Base-by-base conservation (phyloP, 805 yeast genomes). In the Saturnispora besseyi region DNA sequence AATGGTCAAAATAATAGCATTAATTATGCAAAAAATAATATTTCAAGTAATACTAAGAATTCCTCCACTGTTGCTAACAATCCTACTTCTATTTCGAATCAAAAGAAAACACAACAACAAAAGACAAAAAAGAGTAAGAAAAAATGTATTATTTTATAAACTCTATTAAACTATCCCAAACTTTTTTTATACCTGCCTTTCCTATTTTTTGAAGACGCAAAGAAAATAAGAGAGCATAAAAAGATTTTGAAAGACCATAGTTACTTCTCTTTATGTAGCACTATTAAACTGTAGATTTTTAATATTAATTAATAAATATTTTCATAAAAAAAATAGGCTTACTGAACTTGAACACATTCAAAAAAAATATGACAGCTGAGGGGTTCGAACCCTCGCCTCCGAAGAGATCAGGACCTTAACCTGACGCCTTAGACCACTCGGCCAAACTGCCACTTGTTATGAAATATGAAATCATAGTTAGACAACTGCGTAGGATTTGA, bases 301-400 rank as follows among this genome's bases (percentile, higher is more conserved):
- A 18, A 18, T 2, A 18, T 18, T 18, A 18, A n/a, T n/a, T n/a
- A n/a, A n/a, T n/a, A n/a, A n/a, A n/a, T n/a, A n/a, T n/a, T n/a
- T n/a, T n/a, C n/a, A n/a, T n/a, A n/a, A n/a, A n/a, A n/a, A n/a
- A n/a, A n/a, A n/a, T n/a, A n/a, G n/a, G n/a, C n/a, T n/a, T n/a
- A n/a, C n/a, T n/a, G n/a, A n/a, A n/a, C n/a, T n/a, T n/a, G n/a
- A n/a, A n/a, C n/a, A n/a, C n/a, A n/a, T n/a, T n/a, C n/a, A n/a
- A n/a, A n/a, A 45, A 46, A 51, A 44, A 26, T 42, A 43, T 55
- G 58, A 55, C 55, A 56, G 57, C 53, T 43, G 57, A 56, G 58
- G 55, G 58, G 58, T 55, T 55, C 58, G 58, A 55, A 55, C 57
- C 55, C 57, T 54, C 57, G 57, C 57, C 57, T 54, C 55, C 58